Base-by-base conservation (phyloP, 2,329 filamentous ascomycete species). In the Eutypa lata region DNA sequence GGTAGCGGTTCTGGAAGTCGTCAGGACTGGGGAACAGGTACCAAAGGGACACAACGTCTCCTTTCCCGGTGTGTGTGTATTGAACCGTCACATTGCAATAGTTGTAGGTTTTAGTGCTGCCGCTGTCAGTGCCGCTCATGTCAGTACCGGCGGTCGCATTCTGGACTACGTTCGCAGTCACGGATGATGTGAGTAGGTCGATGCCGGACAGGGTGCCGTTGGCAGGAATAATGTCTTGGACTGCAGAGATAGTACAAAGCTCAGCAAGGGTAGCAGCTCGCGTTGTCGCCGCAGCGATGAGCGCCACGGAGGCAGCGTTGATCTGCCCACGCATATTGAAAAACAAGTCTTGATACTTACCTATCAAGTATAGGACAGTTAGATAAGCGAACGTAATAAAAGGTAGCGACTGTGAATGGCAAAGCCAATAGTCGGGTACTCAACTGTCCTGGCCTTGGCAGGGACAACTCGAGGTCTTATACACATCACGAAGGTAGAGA, bases 51-150 rank as follows among this genome's bases (percentile, higher is more conserved):
- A 76, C 71, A 3, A 54, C 51, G 51, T 73, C 70, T 3, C 61
- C 61, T 13, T 59, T 49, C 26, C 74, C 75, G 31, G 69, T 63
- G 49, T 78, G 76, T 2, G 71, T 68, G 57, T 78, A 78, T 24
- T 70, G 68, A 47, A 78, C 71, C 4, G 72, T 76, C 31, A 78
- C 68, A 49, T 78, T 77, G 61, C 76, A 78, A 57, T 74, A 78
- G 62, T 59, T 10, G 26, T 31, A 31, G 10, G 26, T 31, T 5
- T 5, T 31, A 31, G 26, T 31, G 26, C 6, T 31, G 26, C 26
- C 10, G 26, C 26, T 31, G 26, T 5, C 26, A 31, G 6, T 31
- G 26, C 26, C 26, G 10, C 26, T 31, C 26, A 31, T 31, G 26
- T 31, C 26, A 6, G 26, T 31, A 31, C 26, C 26, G 10, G 26